Evolutionary conservation across 371 early-diverging fungal species (phyloP).

Genomic region (Mortierella sp.): DNA sequence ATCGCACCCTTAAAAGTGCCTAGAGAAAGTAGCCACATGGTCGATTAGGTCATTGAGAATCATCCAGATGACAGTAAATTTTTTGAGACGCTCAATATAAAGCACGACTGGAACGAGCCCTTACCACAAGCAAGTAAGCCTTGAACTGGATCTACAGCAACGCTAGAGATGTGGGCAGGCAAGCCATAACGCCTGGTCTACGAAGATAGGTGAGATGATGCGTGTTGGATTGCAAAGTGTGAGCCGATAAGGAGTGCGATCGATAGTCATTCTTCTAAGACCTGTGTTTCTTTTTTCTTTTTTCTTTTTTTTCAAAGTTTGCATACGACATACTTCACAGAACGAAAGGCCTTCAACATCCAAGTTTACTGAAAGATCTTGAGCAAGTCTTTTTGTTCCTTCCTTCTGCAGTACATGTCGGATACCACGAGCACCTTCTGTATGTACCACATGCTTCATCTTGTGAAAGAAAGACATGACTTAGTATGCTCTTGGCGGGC

Average conservation of each 20-base stretch:
- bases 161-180: slow-evolving; percentile 59
- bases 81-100: neutral
- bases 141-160: slow-evolving; percentile 69
- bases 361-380: slow-evolving; percentile 44
- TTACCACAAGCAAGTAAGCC: slow-evolving; percentile 70
- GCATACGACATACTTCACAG: slow-evolving; percentile 36
- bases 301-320: neutral
- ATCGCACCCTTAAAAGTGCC: slow-evolving; percentile 52
- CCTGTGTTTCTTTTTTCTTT: neutral
- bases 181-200: slow-evolving; percentile 64
- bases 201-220: neutral
- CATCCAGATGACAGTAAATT: neutral
- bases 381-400: slow-evolving; percentile 50
- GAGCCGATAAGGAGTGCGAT: neutral
- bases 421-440: slow-evolving; percentile 53
- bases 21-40: neutral
- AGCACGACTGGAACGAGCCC: neutral
- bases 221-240: neutral
- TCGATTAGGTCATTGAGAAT: neutral
- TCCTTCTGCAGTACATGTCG: slow-evolving; percentile 51
- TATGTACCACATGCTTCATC: slow-evolving; percentile 45
- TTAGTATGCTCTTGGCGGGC: neutral
- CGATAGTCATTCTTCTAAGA: slow-evolving; percentile 16
- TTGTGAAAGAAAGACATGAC: slow-evolving; percentile 55
- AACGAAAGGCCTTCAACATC: slow-evolving; percentile 30